Conservation (phyloP, 257 asterid genomes). For the Primulina huaijiensis region DNA sequence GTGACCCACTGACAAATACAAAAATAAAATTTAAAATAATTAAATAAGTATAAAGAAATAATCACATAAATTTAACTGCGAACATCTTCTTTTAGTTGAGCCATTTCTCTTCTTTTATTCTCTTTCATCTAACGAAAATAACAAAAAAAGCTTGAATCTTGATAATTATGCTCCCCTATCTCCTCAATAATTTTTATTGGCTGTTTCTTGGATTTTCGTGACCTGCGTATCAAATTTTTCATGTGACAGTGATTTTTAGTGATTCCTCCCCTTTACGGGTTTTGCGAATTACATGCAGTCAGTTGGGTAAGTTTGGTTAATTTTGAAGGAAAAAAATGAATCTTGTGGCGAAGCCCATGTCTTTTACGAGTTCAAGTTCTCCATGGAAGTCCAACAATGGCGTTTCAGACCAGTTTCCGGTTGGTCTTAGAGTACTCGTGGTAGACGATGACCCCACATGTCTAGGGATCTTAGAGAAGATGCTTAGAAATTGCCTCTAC, state of each 20-base stretch:
- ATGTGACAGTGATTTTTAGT: background rate
- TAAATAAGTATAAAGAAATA: background rate
- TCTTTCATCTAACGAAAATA: slow-evolving; percentile 8
- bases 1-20: slow-evolving; percentile 34
- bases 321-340: slow-evolving; percentile 46
- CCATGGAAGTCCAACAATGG: slow-evolving; percentile 64
- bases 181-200: slow-evolving; percentile 12
- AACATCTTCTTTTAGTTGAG: background rate
- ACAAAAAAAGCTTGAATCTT: slow-evolving; percentile 14
- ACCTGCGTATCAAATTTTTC: slow-evolving; percentile 23
- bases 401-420: slow-evolving; percentile 78
- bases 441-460: slow-evolving; percentile 98
- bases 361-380: slow-evolving; percentile 43
- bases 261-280: slow-evolving; percentile 26
- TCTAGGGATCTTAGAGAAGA: slow-evolving; percentile 83
- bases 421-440: slow-evolving; percentile 80
- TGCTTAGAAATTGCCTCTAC: slow-evolving; percentile 72
- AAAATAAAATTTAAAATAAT: no score
- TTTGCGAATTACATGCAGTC: slow-evolving; percentile 25
- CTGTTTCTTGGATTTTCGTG: slow-evolving; percentile 26
- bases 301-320: slow-evolving; percentile 18
- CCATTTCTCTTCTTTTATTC: background rate
- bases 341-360: slow-evolving; percentile 56
- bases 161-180: slow-evolving; percentile 2
- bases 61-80: background rate